Conservation (phyloP, 2,329 filamentous ascomycete genomes). For the Aureobasidium melanogenum region DNA sequence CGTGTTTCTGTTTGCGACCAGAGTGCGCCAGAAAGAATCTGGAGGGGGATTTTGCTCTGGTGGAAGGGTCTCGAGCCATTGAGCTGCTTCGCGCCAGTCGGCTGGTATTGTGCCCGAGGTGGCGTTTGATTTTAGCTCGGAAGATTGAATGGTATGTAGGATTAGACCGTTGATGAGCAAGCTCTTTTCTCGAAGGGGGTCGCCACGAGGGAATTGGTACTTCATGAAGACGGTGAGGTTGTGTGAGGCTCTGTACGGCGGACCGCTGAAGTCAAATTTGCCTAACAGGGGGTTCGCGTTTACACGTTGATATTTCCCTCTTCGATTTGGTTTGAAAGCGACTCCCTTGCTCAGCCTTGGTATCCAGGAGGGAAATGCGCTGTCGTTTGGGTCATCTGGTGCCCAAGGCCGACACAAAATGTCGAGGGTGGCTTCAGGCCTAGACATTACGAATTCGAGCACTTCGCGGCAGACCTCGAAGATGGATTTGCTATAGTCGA, state of each 20-base stretch:
- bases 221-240: not conserved
- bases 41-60: not conserved
- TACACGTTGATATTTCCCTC: conserved; percentile 4
- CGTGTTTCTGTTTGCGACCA: conserved; percentile 7
- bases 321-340: not conserved
- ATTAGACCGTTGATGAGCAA: not conserved
- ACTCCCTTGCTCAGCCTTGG: not conserved
- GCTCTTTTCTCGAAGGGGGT: not conserved
- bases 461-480: conserved; percentile 13
- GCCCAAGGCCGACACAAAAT: conserved; percentile 13
- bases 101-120: not conserved
- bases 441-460: conserved; percentile 5
- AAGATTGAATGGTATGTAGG: not conserved
- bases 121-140: not conserved
- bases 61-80: not conserved
- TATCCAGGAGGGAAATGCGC: conserved; percentile 7
- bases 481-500: conserved; percentile 11
- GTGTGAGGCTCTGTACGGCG: not conserved
- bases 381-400: not conserved
- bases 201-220: not conserved
- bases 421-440: not conserved
- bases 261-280: not conserved
- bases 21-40: conserved; percentile 11
- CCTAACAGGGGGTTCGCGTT: conserved; percentile 13
- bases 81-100: not conserved